Evolutionary conservation across 2,329 filamentous ascomycete genomes (phyloP), one percentile per base, ranked within the genome.

Genomic region (Rasamsonia emersonii): DNA sequence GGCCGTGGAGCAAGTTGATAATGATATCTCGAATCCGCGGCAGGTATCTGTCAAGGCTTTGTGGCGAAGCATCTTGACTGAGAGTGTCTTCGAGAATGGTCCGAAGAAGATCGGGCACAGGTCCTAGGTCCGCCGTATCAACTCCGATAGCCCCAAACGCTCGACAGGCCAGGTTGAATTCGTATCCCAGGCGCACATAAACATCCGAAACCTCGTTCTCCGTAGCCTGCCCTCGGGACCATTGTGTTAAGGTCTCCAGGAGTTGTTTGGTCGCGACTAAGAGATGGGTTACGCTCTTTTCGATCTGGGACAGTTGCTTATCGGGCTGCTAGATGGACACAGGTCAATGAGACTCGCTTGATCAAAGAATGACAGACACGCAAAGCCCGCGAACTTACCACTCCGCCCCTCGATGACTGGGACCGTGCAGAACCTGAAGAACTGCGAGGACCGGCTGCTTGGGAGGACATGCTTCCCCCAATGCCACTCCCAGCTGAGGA

Each of bases 141-240:
- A 98, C 91, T 40, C 93, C 91, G 51, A 98, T 98, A 37, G 88
- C 86, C 50, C 85, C 86, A 62, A 98, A 98, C 40, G 91, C 89
- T 35, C 91, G 82, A 59, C 89, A 96, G 17, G 91, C 91, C 67
- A 98, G 91, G 62, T 98, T 98, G 71, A 98, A 98, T 62, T 98
- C 91, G 62, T 98, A 98, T 28, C 91, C 91, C 40, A 98, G 68
- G 39, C 91, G 82, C 39, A 98, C 91, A 56, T 98, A 98, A 47
- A 98, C 91, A 58, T 98, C 91, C 9, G 91, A 96, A 38, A 98
- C 91, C 57, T 96, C 85, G 40, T 81, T 83, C 62, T 98, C 91
- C 42, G 86, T 88, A 33, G 91, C 88, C 49, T 83, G 79, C 40
- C 84, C 82, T 36, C 89, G 84, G 38, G 91, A 98, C 91, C 91